Evolutionary conservation across 768 basidiomycete genomes (phyloP), one percentile per base, ranked within the genome.

Genomic region (Leccinum incarnatum): DNA sequence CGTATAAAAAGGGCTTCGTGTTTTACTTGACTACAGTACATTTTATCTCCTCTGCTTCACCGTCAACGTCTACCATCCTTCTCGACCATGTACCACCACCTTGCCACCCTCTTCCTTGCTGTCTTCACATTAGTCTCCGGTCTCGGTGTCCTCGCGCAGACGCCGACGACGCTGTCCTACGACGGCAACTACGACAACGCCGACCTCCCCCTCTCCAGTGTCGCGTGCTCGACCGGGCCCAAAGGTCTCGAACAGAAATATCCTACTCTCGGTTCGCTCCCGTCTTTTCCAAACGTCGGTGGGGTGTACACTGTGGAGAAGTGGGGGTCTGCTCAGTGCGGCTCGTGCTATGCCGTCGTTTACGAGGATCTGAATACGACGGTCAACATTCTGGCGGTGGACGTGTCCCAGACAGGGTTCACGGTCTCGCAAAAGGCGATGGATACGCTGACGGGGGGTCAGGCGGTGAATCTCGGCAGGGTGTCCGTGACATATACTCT

Each of bases 321-420:
- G 67, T 0, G 71, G 30, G 40, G 51, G 67, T 45, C 61, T 70
- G 69, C 1, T 1, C 71, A 56, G 15, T 76, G 74, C 29, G 74
- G 74, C 10, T 11, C 62, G 2, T 75, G 74, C 56, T 76, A 76
- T 48, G 56, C 61, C 3, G 60, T 76, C 37, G 70, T 67, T 9
- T 75, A 65, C 51, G 56, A 51, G 0, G 45, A 1, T 21, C 77
- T 57, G 45, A 80, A 1, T 19, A 77, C 56, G 46, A 81, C 70
- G 52, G 73, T 87, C 67, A 77, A 79, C 52, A 69, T 87, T 14
- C 61, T 82, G 9, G 88, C 81, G 2, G 76, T 88, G 42, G 88
- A 89, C 61, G 70, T 71, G 57, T 75, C 85, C 12, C 55, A 32
- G 36, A 32, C 46, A 2, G 79, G 79, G 3, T 81, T 81, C 65